Evolutionary conservation across 108 stramenopile species (phyloP).

Genomic region (Cylindrotheca closterium): DNA sequence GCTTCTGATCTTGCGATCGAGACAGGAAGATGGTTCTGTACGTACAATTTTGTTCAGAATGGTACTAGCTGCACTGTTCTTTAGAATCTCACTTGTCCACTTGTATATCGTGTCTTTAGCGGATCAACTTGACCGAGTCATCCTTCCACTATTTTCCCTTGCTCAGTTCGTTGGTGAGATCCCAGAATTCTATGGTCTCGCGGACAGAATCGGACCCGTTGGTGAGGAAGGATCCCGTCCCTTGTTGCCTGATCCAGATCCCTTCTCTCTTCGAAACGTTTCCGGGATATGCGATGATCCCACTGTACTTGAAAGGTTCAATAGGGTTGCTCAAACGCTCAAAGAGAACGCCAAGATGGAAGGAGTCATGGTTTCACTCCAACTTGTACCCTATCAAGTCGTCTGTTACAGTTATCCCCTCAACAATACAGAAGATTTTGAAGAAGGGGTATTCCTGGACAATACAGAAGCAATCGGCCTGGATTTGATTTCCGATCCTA

Average conservation of each 20-base stretch:
- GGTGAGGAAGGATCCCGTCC: conserved; percentile 6
- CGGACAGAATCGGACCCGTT: conserved; percentile 20
- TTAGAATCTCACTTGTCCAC: not conserved
- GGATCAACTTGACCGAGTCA: conserved; percentile 31
- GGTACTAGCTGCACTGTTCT: not conserved
- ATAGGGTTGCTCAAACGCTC: conserved; percentile 27
- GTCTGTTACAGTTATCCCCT: conserved; percentile 37
- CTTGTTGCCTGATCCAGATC: too few species aligned
- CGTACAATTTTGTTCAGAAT: not conserved
- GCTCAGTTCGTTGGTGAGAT: conserved; percentile 41
- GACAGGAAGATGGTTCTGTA: conserved; percentile 36
- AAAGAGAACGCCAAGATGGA: conserved; percentile 35
- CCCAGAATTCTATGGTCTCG: conserved; percentile 19
- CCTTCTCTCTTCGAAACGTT: conserved; percentile 36
- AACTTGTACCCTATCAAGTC: conserved; percentile 35
- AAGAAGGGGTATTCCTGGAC: conserved; percentile 15
- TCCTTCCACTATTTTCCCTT: conserved; percentile 39
- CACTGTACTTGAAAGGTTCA: conserved; percentile 14
- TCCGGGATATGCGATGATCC: conserved; percentile 34
- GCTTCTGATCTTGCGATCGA: conserved; percentile 32
- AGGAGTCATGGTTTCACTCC: conserved; percentile 33
- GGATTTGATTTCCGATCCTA: conserved; percentile 31
- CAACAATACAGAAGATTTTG: conserved; percentile 47
- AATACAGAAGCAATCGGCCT: conserved; percentile 24
- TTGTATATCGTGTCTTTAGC: conserved; percentile 3